Conservation (phyloP, 106 monocot species). For the Gastrodia elata region DNA sequence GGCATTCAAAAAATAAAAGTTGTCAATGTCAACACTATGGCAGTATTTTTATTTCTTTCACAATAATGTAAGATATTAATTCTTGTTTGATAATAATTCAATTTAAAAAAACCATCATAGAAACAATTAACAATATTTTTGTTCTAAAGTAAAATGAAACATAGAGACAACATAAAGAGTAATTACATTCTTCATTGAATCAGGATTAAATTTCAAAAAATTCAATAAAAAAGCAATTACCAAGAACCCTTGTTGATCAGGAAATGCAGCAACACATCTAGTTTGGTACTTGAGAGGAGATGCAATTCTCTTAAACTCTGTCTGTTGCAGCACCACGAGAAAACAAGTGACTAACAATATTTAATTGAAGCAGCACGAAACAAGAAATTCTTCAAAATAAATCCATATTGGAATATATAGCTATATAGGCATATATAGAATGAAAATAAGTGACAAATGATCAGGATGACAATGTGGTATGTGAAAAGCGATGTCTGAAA, state of each 20-base stretch:
- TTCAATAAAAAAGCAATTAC: conserved; percentile 25
- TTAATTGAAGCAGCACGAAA: background rate
- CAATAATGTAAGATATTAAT: background rate
- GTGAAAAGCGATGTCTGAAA: background rate
- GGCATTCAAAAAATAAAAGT: background rate
- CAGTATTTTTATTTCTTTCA: background rate
- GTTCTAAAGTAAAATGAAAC: background rate
- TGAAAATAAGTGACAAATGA: background rate
- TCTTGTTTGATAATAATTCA: background rate
- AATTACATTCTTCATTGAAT: background rate
- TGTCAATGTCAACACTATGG: background rate
- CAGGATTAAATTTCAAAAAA: background rate
- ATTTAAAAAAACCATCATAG: background rate
- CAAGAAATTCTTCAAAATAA: background rate
- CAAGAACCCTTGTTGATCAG: conserved; percentile 97
- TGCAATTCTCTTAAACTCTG: conserved; percentile 72
- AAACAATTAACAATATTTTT: background rate
- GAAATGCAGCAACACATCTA: conserved; percentile 95
- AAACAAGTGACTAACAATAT: background rate
- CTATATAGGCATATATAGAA: background rate
- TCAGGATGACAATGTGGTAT: background rate
- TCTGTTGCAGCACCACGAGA: conserved; percentile 25
- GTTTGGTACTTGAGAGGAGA: conserved; percentile 98
- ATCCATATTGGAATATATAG: background rate
- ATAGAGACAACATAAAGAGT: background rate